These are phyloP conservation scores for Arabidopsis lyrata DNA, from an alignment of 441 rosid genomes.

Conservation along the genomic window DNA sequence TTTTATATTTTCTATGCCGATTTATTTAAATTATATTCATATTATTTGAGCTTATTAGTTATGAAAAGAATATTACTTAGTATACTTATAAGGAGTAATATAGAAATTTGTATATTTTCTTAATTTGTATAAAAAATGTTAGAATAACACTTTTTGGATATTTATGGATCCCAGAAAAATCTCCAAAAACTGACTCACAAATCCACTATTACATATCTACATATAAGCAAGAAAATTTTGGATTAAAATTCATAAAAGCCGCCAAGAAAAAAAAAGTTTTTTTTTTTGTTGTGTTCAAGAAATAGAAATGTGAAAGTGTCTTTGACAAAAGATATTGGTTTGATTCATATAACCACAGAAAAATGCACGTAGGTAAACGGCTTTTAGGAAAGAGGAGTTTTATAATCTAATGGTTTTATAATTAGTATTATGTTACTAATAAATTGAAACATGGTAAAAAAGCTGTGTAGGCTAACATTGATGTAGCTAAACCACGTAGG, in stretches of 20 bases:
- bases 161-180: constrained; percentile 1
- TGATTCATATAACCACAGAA: not conserved
- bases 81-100: too few relatives aligned
- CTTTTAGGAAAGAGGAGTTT: not conserved
- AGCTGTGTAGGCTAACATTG: too few relatives aligned
- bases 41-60: too few relatives aligned
- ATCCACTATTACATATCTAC: constrained; percentile 16
- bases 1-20: too few relatives aligned
- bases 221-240: not conserved
- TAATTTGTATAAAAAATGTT: too few relatives aligned
- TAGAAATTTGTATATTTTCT: too few relatives aligned
- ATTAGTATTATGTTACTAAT: too few relatives aligned
- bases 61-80: too few relatives aligned
- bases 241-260: constrained; percentile 8
- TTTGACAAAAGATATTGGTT: not conserved
- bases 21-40: too few relatives aligned
- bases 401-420: too few relatives aligned
- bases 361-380: not conserved
- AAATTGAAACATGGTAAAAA: too few relatives aligned
- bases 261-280: not conserved
- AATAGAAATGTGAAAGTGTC: not conserved
- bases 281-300: not conserved
- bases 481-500: too few relatives aligned
- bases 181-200: constrained; percentile 22
- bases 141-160: not conserved